A percentile compares a stretch with the other conserved stretches of the same genome.
Evolutionary conservation across 345 rosid species (phyloP).

Genomic region (Brassica incana): DNA sequence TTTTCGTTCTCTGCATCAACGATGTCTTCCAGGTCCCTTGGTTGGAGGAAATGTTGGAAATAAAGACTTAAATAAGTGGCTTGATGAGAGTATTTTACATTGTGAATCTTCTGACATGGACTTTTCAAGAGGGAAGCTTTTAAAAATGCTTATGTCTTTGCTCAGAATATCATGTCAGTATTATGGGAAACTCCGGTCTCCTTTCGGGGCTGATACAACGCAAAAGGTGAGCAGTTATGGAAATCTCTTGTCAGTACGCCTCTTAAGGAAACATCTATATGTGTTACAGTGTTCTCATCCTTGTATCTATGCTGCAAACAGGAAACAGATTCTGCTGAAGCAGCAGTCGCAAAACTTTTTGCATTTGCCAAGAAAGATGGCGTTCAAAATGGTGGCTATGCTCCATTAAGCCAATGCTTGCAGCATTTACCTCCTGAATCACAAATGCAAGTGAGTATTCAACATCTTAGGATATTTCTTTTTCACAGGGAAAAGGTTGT

Average conservation of each 20-base stretch:
- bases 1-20: constrained; percentile 67
- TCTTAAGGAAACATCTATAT: constrained; percentile 5
- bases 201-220: constrained; percentile 69
- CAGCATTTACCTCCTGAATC: constrained; percentile 83
- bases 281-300: constrained; percentile 15
- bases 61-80: constrained; percentile 93
- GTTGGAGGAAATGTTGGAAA: constrained; percentile 88
- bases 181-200: constrained; percentile 96
- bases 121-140: constrained; percentile 55
- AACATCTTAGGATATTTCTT: constrained; percentile 6
- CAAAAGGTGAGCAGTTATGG: constrained; percentile 52
- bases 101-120: constrained; percentile 65
- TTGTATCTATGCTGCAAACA: constrained; percentile 32
- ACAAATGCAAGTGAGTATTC: constrained; percentile 68
- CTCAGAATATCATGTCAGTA: constrained; percentile 88
- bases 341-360: constrained; percentile 94
- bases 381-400: constrained; percentile 51
- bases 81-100: constrained; percentile 71
- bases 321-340: constrained; percentile 86
- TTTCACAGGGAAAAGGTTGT: neutral
- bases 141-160: constrained; percentile 79
- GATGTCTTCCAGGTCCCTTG: constrained; percentile 88
- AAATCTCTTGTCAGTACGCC: neutral
- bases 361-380: constrained; percentile 76
- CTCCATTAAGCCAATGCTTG: constrained; percentile 66